Evolutionary conservation across 345 rosid genomes (phyloP), one percentile per base, ranked within the genome.

Genomic region (Bruguiera parviflora): DNA sequence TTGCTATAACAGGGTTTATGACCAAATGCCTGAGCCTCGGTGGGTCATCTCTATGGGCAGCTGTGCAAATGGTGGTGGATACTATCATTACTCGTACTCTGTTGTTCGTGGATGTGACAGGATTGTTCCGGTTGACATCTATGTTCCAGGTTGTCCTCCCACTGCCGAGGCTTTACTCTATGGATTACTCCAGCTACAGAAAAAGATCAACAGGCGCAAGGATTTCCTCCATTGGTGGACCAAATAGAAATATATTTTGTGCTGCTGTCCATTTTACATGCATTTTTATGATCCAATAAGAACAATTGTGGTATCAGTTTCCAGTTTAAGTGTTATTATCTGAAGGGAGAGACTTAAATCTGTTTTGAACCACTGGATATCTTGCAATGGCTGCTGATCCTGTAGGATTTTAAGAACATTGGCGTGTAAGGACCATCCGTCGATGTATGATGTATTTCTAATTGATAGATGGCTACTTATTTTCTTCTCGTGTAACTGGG

Each of bases 1-100:
- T 49, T 74, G 24, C 68, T 76, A 8, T 33, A 64, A 64, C 91
- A 89, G 97, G 92, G 98, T 95, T 37, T 95, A 95, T 71, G 99
- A 90, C 74, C 98, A 95, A 74, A 95, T 95, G 99, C 99, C 97
- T 0, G 98, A 95, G 78, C 98, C 99, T 6, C 88, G 96, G 78
- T 92, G 98, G 98, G 98, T 95, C 52, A 89, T 95, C 63, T 92
- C 99, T 7, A 95, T 92, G 98, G 99, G 99, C 60, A 95, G 99
- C 64, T 92, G 99, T 71, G 99, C 99, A 25, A 95, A 92, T 69
- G 99, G 97, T 64, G 99, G 99, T 31, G 98, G 98, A 64, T 95
- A 92, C 87, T 92, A 92, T 72, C 98, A 95, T 80, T 92, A 95
- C 87, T 95, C 97, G 20, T 95, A 95, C 86, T 87, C 99, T 0